Conservation (phyloP, 2,329 filamentous ascomycete species). For the Ophiostoma sp. region DNA sequence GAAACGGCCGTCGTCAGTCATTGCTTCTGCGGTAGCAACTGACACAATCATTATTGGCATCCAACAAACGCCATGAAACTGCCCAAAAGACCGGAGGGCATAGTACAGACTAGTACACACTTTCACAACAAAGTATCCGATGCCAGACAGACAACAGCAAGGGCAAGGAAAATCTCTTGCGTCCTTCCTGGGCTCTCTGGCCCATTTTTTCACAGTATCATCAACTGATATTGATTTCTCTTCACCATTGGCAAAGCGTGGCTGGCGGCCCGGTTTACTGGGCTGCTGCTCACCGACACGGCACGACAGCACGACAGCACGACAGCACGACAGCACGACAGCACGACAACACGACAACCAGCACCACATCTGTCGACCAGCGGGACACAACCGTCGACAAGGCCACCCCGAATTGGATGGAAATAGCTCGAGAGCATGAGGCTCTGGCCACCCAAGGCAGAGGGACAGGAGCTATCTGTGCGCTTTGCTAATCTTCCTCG, state of each 20-base stretch:
- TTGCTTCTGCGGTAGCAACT: background rate
- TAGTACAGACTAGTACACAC: background rate
- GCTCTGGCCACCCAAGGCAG: background rate
- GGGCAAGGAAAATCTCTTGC: background rate
- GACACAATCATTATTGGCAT: background rate
- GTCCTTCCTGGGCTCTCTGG: background rate
- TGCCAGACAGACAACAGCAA: background rate
- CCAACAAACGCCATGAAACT: background rate
- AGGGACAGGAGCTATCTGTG: background rate
- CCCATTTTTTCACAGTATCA: background rate
- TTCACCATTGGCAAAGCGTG: background rate
- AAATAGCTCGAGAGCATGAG: background rate
- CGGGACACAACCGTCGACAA: background rate
- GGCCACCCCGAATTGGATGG: background rate
- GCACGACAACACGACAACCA: background rate
- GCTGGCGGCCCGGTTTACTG: background rate
- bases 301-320: background rate
- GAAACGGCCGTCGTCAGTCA: conserved; percentile 6
- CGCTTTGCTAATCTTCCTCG: no score
- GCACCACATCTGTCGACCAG: background rate
- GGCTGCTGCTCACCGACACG: background rate
- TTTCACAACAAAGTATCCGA: conserved; percentile 13
- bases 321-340: background rate
- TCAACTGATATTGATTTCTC: conserved; percentile 9
- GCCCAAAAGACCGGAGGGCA: conserved; percentile 15